Evolutionary conservation across 1,284 basidiomycete genomes (phyloP), one percentile per base, ranked within the genome.

Genomic region (Sporisorium scitamineum): DNA sequence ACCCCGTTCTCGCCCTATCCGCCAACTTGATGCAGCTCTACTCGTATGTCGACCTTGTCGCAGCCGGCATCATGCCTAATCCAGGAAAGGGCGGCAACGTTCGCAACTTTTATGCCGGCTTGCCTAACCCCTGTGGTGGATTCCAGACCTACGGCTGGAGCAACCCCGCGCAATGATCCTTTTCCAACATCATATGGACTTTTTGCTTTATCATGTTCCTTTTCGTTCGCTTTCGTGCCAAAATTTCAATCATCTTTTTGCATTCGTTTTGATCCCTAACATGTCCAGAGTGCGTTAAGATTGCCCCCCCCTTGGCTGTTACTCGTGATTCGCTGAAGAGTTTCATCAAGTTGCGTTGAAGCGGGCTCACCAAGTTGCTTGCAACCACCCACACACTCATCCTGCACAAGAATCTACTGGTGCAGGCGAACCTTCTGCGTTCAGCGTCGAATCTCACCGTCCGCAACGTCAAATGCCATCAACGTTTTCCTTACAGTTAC

Each of bases 31-130:
- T 70, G 72, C 31, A 63, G 45, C 56, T 69, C 41, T 84, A 82
- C 69, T 76, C 71, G 13, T 66, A 73, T 27, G 48, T 79, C 9
- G 78, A 78, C 27, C 54, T 83, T 41, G n/a, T 75, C 39, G 39
- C 47, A 16, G 41, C 60, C 2, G 77, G 77, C 44, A 52, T 47
- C 50, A 69, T 78, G 50, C 62, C 64, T 37, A 73, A 62, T n/a
- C 68, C 73, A 14, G 61, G 70, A 3, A 78, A 78, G 22, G 61
- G 68, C 52, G 61, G 37, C 5, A 60, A 73, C 44, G 18, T 76
- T 18, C 57, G 65, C 39, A 54, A 54, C 44, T 76, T 67, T 44
- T 76, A 76, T 53, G 20, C 52, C 2, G 27, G 24, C 47, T 42
- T 76, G 20, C 48, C 63, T 16, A 76, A 76, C 39, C 61, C 73